phyloP scores from a whole-genome alignment of 2,329 filamentous ascomycete genomes.

The Penicillium crustosum region DNA sequence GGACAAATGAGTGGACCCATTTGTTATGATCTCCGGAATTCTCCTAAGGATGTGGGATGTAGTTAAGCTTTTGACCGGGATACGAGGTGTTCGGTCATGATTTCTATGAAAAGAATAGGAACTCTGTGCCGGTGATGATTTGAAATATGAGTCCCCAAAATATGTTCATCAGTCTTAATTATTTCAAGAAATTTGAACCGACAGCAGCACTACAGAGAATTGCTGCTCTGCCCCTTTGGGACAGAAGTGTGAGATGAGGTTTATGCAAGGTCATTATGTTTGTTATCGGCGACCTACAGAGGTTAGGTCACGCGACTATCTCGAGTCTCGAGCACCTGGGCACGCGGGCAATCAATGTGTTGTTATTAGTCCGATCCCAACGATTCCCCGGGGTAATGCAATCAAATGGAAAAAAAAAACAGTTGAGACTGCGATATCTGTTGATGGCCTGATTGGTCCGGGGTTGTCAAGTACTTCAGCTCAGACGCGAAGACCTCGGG shows the following conservation, averaged over 20 bases:
- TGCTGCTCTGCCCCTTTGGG: not conserved
- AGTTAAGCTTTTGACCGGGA: not conserved
- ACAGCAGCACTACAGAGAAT: not conserved
- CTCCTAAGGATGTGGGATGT: not conserved
- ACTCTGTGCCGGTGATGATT: not conserved
- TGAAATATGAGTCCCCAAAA: not conserved
- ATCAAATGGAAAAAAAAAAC: not conserved
- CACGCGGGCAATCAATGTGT: not conserved
- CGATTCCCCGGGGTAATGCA: not conserved
- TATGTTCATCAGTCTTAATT: not conserved
- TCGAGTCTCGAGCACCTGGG: not conserved
- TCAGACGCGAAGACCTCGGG: not conserved
- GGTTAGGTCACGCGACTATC: not conserved
- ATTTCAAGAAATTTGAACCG: not conserved
- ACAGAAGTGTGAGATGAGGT: not conserved
- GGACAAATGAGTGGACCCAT: not conserved
- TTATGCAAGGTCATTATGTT: not conserved
- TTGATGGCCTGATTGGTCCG: conserved; percentile 1
- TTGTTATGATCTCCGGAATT: not conserved
- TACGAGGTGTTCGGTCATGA: no score
- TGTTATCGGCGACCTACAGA: not conserved
- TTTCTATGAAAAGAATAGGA: not conserved
- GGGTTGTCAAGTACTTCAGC: not conserved
- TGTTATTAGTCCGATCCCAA: not conserved
- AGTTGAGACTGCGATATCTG: not conserved